Evolutionary conservation across 352 stramenopile species (phyloP), one percentile per base, ranked within the genome.

Genomic region (Aphanomyces astaci): DNA sequence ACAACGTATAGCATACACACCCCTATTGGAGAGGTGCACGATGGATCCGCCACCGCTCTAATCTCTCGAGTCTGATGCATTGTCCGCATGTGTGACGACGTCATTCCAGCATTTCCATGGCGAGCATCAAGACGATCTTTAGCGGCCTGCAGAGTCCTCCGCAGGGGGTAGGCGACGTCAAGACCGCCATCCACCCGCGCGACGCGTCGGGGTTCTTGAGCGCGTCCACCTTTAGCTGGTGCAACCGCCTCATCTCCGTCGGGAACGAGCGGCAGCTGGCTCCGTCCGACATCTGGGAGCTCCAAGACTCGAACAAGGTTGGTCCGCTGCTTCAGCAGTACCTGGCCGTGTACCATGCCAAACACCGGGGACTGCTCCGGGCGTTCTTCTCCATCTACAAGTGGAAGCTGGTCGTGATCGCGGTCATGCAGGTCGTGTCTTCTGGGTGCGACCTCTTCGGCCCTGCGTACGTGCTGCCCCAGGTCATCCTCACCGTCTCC

Each of bases 201-300:
- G 30, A 46, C 13, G 51, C n/a, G 4, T 40, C 43, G 22, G 28
- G 13, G 7, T 4, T 36, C 11, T 46, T 68, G 19, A n/a, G 43
- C 7, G 11, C 7, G 15, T 40, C 27, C 3, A 32, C 28, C 13
- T 84, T 89, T 63, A 67, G 65, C 13, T 87, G 73, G 70, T 74
- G 73, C 39, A 74, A 72, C 19, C 66, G 72, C 0, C 53, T 87
- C 32, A 76, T 88, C 70, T 25, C 53, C 9, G 1, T 70, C 3
- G 79, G 81, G 70, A 81, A 87, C 48, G 17, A 39, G 40, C 78
- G 76, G 0, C 76, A 83, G 66, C 73, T 89, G 17, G 15, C 80
- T n/a, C 32, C 66, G 4, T 39, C 72, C 4, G 79, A 86, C 59
- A 33, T 89, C 53, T 78, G 67, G 66, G n/a, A 45, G 17, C 33